These are phyloP conservation scores for Flueggea neowawraea DNA, from an alignment of 441 rosid genomes.

Conservation along the genomic window DNA sequence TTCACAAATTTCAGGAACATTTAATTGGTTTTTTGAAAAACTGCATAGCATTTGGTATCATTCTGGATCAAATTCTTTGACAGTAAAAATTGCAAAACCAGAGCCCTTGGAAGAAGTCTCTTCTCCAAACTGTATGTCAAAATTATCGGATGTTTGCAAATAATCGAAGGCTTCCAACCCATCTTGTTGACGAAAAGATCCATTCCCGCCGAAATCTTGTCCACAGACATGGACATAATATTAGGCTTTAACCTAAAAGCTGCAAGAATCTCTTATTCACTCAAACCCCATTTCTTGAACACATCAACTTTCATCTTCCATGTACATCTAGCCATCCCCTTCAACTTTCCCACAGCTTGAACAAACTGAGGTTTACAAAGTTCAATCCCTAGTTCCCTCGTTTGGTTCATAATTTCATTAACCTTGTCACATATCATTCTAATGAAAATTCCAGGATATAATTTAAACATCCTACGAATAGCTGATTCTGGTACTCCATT, in stretches of 20 bases:
- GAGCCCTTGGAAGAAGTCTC: constrained; percentile 19
- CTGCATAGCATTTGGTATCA: background rate
- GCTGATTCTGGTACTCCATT: constrained; percentile 19
- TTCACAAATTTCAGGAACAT: constrained; percentile 18
- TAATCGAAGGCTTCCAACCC: too few relatives aligned
- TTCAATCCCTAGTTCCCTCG: constrained; percentile 4
- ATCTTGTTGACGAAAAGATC: too few relatives aligned
- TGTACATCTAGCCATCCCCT: background rate
- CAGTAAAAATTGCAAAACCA: constrained; percentile 9
- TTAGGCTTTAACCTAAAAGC: constrained; percentile 24
- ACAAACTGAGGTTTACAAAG: background rate
- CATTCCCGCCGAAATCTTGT: too few relatives aligned
- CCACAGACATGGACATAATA: constrained; percentile 11
- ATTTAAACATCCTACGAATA: background rate
- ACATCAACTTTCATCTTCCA: constrained; percentile 11
- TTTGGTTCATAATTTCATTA: constrained; percentile 9
- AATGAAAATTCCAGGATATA: background rate
- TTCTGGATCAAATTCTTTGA: constrained; percentile 13
- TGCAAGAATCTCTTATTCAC: constrained; percentile 4
- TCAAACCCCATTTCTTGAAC: constrained; percentile 22
- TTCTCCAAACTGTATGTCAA: constrained; percentile 17
- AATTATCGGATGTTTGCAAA: too few relatives aligned
- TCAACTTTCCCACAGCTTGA: background rate
- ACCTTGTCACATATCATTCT: background rate
- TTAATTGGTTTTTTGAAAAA: background rate